Evolutionary conservation across 2,329 filamentous ascomycete genomes (phyloP).

Genomic region (Claviceps purpurea): DNA sequence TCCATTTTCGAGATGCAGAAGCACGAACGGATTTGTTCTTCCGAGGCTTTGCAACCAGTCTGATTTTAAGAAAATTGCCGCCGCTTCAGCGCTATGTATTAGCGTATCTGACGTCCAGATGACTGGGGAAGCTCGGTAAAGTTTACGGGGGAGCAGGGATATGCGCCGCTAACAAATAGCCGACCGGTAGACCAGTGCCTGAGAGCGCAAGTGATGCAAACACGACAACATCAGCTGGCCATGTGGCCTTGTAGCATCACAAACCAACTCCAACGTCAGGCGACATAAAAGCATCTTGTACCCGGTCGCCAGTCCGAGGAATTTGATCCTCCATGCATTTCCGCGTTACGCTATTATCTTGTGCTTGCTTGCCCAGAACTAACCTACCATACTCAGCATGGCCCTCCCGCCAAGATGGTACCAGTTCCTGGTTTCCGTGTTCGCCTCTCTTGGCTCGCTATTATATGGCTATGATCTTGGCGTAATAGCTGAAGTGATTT

Average conservation of each 20-base stretch:
- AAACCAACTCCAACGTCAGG: neutral
- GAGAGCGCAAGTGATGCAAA: neutral
- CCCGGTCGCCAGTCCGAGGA: neutral
- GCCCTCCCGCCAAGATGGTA: neutral
- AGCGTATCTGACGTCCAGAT: too few relatives aligned
- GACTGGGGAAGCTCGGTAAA: too few relatives aligned
- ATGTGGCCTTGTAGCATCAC: neutral
- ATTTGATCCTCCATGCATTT: too few relatives aligned
- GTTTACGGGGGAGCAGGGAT: too few relatives aligned
- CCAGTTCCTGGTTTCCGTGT: neutral
- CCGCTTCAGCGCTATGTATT: too few relatives aligned
- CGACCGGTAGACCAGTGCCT: neutral
- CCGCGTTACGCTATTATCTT: neutral
- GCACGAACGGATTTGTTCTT: neutral
- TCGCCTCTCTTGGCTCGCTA: neutral
- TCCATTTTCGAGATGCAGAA: too few relatives aligned
- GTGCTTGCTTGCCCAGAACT: neutral
- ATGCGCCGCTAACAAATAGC: too few relatives aligned
- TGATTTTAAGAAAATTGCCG: too few relatives aligned
- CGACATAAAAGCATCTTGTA: neutral
- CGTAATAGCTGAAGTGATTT: neutral
- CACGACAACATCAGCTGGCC: neutral
- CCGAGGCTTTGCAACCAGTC: neutral
- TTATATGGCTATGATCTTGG: neutral
- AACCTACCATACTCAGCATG: neutral